These are phyloP conservation scores for Eucalyptus cloeziana DNA, from an alignment of 345 rosid species.

Conservation along the genomic window DNA sequence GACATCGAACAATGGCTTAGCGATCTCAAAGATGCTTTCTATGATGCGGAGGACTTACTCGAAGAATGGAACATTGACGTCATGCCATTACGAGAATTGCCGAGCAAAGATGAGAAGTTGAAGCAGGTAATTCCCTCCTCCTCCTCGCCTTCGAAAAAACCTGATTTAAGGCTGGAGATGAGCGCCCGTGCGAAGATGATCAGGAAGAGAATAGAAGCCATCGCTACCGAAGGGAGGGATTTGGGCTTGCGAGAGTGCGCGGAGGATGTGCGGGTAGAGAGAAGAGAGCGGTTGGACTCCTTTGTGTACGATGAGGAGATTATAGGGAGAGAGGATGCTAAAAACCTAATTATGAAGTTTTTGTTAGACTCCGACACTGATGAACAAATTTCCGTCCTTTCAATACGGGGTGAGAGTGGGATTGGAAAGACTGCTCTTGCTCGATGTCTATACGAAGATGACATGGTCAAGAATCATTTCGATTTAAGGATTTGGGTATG, in stretches of 20 bases:
- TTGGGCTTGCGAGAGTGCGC: background rate
- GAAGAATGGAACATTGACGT: background rate
- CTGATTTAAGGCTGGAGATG: background rate
- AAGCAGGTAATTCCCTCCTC: background rate
- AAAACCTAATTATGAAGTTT: no score
- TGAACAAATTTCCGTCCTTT: no score
- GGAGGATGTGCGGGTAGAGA: background rate
- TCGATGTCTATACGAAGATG: no score
- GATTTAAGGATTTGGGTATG: no score
- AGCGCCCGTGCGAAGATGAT: rapidly evolving
- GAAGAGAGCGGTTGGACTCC: no score
- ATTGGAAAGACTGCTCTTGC: no score
- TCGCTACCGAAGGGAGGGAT: rapidly evolving
- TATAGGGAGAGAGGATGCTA: no score
- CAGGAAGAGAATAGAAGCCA: rapidly evolving
- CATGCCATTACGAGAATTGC: no score
- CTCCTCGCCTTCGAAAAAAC: rapidly evolving
- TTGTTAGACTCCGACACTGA: no score
- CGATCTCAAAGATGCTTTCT: background rate
- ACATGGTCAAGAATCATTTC: no score
- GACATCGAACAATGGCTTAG: rapidly evolving
- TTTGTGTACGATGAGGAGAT: no score
- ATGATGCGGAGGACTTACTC: background rate
- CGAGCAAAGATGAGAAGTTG: background rate
- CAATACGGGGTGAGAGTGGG: rapidly evolving